Conservation (phyloP, 345 rosid genomes). For the Trapa incisa region DNA sequence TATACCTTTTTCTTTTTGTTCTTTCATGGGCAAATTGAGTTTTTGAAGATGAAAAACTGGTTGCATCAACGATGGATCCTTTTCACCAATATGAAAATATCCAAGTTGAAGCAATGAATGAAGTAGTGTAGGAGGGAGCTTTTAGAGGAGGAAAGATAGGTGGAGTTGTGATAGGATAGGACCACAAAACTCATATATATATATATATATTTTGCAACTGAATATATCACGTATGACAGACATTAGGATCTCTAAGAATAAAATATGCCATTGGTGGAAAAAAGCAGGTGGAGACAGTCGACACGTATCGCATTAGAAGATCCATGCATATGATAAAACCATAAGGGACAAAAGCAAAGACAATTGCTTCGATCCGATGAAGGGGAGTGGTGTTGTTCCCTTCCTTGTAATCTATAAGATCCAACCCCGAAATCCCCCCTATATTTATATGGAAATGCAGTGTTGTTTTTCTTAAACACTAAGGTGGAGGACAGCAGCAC, state of each 20-base stretch:
- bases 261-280: constrained; percentile 3
- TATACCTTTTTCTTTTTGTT: constrained; percentile 25
- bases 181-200: neutral
- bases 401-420: constrained; percentile 13
- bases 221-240: constrained; percentile 1
- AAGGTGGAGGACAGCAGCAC: constrained; percentile 23
- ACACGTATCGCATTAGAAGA: constrained; percentile 24
- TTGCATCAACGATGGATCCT: constrained; percentile 23
- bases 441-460: neutral
- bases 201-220: too few relatives aligned
- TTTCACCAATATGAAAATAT: neutral
- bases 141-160: neutral
- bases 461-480: neutral
- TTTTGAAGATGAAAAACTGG: constrained; percentile 5
- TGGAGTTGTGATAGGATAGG: neutral
- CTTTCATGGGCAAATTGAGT: constrained; percentile 3
- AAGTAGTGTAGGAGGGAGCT: neutral
- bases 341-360: constrained; percentile 42
- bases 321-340: constrained; percentile 20
- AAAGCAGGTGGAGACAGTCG: constrained; percentile 18
- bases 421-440: constrained; percentile 4
- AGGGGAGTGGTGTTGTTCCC: constrained; percentile 41
- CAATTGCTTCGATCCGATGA: constrained; percentile 39
- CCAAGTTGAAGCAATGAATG: neutral
- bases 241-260: neutral